A percentile compares a stretch with the other conserved stretches of the same genome.
These are phyloP conservation scores for Fusarium brevicatenulatum DNA, from an alignment of 2,329 filamentous ascomycete genomes.

Conservation along the genomic window DNA sequence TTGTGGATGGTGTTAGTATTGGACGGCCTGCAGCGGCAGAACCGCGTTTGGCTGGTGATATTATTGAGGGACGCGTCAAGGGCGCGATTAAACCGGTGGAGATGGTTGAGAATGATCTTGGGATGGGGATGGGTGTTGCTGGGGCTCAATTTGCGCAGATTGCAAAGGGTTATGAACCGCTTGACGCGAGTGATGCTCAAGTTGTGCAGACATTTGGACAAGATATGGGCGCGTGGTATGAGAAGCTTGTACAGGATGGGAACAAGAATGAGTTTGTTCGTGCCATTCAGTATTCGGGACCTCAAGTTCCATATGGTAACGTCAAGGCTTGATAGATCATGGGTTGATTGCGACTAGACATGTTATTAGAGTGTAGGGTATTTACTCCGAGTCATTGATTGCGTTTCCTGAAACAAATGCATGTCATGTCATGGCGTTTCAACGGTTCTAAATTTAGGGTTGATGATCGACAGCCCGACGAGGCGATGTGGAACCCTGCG, in stretches of 20 bases:
- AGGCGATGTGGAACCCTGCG: background rate
- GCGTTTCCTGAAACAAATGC: background rate
- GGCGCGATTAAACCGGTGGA: slow-evolving; percentile 30
- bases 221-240: slow-evolving; percentile 40
- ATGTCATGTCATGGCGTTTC: background rate
- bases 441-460: background rate
- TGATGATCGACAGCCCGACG: background rate
- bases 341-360: background rate
- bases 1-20: slow-evolving; percentile 69
- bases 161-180: slow-evolving; percentile 39
- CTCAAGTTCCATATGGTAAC: slow-evolving; percentile 28
- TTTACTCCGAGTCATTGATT: background rate
- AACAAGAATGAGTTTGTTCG: slow-evolving; percentile 43
- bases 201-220: slow-evolving; percentile 32
- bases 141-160: slow-evolving; percentile 37
- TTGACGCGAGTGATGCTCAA: slow-evolving; percentile 39
- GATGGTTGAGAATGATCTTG: slow-evolving; percentile 25
- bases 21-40: slow-evolving; percentile 52
- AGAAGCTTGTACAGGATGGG: slow-evolving; percentile 40
- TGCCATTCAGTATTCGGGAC: slow-evolving; percentile 38
- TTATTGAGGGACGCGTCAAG: slow-evolving; percentile 39
- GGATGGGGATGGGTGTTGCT: slow-evolving; percentile 6
- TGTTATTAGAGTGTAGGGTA: background rate
- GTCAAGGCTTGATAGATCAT: background rate
- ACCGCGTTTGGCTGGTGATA: slow-evolving; percentile 44